phyloP scores from a whole-genome alignment of 768 basidiomycete species.

The Tylopilus felleus region DNA sequence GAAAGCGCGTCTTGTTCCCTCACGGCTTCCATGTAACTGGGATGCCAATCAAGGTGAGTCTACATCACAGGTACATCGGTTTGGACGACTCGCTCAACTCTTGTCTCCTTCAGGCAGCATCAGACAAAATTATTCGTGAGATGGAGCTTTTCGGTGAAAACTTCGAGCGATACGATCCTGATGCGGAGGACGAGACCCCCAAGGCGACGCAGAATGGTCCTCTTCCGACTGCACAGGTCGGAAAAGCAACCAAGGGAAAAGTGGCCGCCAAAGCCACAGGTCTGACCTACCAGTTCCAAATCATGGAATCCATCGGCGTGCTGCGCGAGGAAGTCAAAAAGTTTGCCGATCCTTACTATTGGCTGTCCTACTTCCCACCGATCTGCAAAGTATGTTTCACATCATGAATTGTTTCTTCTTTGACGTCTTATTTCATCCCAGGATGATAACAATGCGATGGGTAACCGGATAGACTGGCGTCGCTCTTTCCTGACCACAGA shows the following conservation, averaged over 20 bases:
- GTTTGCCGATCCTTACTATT: conserved; percentile 93
- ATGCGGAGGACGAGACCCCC: conserved; percentile 44
- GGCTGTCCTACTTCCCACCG: conserved; percentile 94
- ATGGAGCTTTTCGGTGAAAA: conserved; percentile 93
- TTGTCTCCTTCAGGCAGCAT: conserved; percentile 63
- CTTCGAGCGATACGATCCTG: conserved; percentile 58
- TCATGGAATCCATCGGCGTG: conserved; percentile 92
- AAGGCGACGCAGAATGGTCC: conserved; percentile 41
- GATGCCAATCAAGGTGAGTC: conserved; percentile 95
- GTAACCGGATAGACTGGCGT: conserved; percentile 98
- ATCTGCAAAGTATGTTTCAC: conserved; percentile 70
- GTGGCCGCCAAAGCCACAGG: conserved; percentile 91
- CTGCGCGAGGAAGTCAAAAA: conserved; percentile 89
- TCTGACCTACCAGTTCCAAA: conserved; percentile 96
- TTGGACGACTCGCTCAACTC: neutral
- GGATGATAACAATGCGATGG: conserved; percentile 79
- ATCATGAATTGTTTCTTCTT: neutral
- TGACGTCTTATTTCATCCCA: conserved; percentile 17
- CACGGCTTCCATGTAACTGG: conserved; percentile 97
- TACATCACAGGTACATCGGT: neutral
- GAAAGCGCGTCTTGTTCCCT: conserved; percentile 94
- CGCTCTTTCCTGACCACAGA: conserved; percentile 92
- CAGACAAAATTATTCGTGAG: conserved; percentile 96
- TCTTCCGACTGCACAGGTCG: conserved; percentile 47
- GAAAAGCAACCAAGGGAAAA: conserved; percentile 95